These are phyloP conservation scores for Neckera pumila DNA, from an alignment of 225 moss, liverwort and hornwort species.

Conservation along the genomic window DNA sequence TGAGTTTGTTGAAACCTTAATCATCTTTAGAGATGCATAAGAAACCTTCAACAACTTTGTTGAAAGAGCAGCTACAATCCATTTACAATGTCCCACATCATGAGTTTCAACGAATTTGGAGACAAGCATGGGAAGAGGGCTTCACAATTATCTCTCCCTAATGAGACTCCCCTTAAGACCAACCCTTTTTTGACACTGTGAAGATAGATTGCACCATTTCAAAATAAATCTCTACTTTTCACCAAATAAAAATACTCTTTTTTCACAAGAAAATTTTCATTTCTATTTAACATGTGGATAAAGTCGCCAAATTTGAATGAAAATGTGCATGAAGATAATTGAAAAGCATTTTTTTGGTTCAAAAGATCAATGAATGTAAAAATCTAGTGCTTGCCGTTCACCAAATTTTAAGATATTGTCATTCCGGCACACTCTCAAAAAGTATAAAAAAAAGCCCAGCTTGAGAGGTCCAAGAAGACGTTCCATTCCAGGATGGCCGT, in stretches of 20 bases:
- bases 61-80: accelerated
- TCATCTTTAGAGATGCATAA: accelerated
- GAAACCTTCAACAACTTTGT: not conserved
- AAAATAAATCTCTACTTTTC: not conserved
- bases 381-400: no score
- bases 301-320: not conserved
- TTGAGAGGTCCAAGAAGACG: not conserved
- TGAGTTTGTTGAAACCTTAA: not conserved
- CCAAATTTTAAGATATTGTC: not conserved
- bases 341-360: no score
- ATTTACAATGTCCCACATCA: not conserved
- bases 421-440: not conserved
- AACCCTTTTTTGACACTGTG: not conserved
- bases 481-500: not conserved
- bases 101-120: accelerated
- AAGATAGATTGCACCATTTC: not conserved
- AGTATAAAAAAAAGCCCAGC: not conserved
- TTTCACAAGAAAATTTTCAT: no score
- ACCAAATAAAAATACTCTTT: not conserved
- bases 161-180: not conserved
- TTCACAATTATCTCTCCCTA: not conserved
- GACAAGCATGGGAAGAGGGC: accelerated
- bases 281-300: not conserved
- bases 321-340: no score
- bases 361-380: no score